Conservation (phyloP, 2,329 filamentous ascomycete species). For the Beauveria pseudobassiana region DNA sequence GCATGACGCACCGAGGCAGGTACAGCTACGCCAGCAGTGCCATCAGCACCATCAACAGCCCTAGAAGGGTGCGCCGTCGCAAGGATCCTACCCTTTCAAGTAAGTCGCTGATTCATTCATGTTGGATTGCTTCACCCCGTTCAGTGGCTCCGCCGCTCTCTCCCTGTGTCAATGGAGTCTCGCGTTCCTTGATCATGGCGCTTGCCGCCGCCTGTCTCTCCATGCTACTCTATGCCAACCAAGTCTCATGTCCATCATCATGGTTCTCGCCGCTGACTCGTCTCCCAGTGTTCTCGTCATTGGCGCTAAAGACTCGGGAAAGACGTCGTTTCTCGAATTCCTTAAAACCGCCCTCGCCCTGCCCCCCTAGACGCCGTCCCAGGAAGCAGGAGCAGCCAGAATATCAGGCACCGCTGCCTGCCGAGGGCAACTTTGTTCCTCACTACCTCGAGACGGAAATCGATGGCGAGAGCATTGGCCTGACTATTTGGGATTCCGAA, state of each 20-base stretch:
- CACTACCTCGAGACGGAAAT: slow-evolving; percentile 93
- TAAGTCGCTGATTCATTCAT: slow-evolving; percentile 43
- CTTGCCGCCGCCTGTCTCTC: neutral
- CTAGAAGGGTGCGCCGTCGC: slow-evolving; percentile 81
- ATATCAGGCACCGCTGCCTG: slow-evolving; percentile 41
- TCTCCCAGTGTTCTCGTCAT: slow-evolving; percentile 72
- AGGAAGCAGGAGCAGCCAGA: slow-evolving; percentile 53
- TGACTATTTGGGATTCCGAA: slow-evolving; percentile 95
- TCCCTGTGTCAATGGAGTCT: too few relatives aligned
- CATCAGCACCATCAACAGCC: slow-evolving; percentile 86
- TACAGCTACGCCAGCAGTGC: slow-evolving; percentile 95
- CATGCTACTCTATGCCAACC: too few relatives aligned
- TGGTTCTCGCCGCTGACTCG: slow-evolving; percentile 2
- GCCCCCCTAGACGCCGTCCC: slow-evolving; percentile 68
- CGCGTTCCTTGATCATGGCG: too few relatives aligned
- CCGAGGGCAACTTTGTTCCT: slow-evolving; percentile 68
- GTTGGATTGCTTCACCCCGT: neutral
- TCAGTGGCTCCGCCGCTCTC: neutral
- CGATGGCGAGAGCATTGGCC: slow-evolving; percentile 79
- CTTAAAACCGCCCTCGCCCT: slow-evolving; percentile 78
- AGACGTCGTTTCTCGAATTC: slow-evolving; percentile 95
- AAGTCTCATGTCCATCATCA: neutral
- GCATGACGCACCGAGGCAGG: slow-evolving; percentile 92
- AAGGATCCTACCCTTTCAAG: slow-evolving; percentile 99
- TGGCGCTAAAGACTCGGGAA: slow-evolving; percentile 79